Base-by-base conservation (phyloP, 1,139 yeast genomes). In the Protomyces pachydermus region DNA sequence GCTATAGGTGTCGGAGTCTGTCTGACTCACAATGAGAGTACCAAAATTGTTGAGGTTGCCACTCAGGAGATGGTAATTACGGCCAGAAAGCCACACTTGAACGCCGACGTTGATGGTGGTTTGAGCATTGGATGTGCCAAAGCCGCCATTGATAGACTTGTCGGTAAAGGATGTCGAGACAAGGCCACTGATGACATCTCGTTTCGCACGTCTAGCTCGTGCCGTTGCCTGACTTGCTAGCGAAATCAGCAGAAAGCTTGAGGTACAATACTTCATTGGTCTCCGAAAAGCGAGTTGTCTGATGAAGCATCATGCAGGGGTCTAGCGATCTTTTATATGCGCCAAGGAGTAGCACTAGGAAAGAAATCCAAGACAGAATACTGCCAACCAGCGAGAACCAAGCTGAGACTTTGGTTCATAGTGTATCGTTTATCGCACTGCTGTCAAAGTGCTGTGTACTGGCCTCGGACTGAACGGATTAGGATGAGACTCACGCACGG, bases 31-130 rank as follows among this genome's bases (percentile, higher is more conserved):
- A 45, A 56, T 34, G n/a, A 56, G 14, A 20, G 20, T 14, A 10
- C 60, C 60, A 46, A 28, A 46, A 34, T 56, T 56, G 34, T 56
- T 48, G 8, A 56, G 4, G 35, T 56, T 56, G 50, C 60, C 60
- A 12, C 10, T 23, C 14, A 56, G 20, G 37, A 35, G 23, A 45
- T 56, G 60, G 8, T 28, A 39, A 28, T 48, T 37, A 12, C 20
- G 35, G 14, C 60, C 60, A 48, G 60, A 16, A 6, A 56, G 54
- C 54, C 54, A 46, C 46, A 37, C 46, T 45, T 46, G n/a, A 4
- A 48, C 35, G 14, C 46, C 54, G 16, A 25, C 23, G 32, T 56
- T 14, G 28, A 56, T 37, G 16, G 45, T 46, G 10, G 45, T 56
- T n/a, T 28, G 16, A 1, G 4, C 10, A 23, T 23, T 12, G 2